Percentiles rank a stretch among this genome's conserved stretches.
phyloP scores from a whole-genome alignment of 345 rosid genomes.

The Salix viminalis region DNA sequence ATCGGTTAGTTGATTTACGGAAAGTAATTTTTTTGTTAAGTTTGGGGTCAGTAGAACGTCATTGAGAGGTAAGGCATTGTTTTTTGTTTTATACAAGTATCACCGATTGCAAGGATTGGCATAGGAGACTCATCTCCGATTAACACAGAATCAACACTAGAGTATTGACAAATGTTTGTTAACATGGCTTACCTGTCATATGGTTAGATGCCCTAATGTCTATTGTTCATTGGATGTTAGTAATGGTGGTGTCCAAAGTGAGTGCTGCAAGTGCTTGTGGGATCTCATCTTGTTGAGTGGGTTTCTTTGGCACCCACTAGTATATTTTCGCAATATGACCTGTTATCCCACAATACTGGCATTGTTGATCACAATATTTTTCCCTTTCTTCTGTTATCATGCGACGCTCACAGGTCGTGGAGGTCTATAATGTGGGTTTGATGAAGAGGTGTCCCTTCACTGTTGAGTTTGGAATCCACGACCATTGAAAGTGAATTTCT shows the following conservation, averaged over 20 bases:
- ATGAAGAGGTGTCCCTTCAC: background rate
- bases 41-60: too few species aligned
- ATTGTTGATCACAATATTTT: background rate
- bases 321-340: background rate
- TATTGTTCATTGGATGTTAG: background rate
- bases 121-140: background rate
- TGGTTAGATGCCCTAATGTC: background rate
- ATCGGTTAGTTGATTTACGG: accelerated
- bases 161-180: too few species aligned
- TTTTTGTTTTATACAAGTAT: too few species aligned
- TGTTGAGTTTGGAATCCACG: background rate
- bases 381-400: background rate
- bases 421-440: background rate
- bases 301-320: background rate
- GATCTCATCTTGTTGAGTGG: background rate
- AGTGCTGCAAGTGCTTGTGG: background rate
- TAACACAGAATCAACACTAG: too few species aligned
- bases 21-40: background rate
- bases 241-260: background rate
- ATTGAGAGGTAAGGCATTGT: background rate
- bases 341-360: background rate
- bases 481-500: background rate
- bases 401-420: background rate
- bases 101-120: background rate
- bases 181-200: background rate